Base-by-base conservation (phyloP, 1,139 yeast genomes). In the Debaryomyces nepalensis region DNA sequence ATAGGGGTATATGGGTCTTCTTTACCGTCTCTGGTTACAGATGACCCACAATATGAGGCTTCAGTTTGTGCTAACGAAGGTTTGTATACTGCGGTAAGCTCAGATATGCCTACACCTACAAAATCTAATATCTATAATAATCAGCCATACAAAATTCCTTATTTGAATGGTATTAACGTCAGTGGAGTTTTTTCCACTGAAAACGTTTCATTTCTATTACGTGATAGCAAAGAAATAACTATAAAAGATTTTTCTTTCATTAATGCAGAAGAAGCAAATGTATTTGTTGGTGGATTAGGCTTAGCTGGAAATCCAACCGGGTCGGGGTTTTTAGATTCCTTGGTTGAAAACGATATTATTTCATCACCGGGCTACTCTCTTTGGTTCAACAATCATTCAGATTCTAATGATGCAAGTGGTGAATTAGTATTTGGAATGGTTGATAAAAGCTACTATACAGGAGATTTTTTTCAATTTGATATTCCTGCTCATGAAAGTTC, bases 381-480 rank as follows among this genome's bases (percentile, higher is more conserved):
- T 23, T 79, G 76, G 66, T 64, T 81, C 37, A 65, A 64, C 38
- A 46, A 52, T 34, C 48, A 42, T 30, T 31, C 51, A 3, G 47
- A 45, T 18, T 30, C 46, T 8, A 44, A 49, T 16, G 33, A 42
- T 19, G 38, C 37, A 26, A 46, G 38, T 41, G 81, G 81, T 8
- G 63, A 64, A 38, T 55, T 85, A 14, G 57, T 83, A n/a, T 68
- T 84, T 1, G 91, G 91, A 10, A 79, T 77, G 2, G 78, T 84
- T 6, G 79, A 82, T 52, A 62, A 69, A 6, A 61, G 66, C 32
- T 68, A 70, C 40, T 77, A 58, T 48, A 49, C 54, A 2, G 86
- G 82, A 0, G 68, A 71, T 22, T 57, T 83, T 7, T 71, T 71
- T 30, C 59, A 66, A 32, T 83, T 73, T 53, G 70, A 76, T 36